These are phyloP conservation scores for Candolleomyces aberdarensis DNA, from an alignment of 768 basidiomycete species.

Conservation along the genomic window DNA sequence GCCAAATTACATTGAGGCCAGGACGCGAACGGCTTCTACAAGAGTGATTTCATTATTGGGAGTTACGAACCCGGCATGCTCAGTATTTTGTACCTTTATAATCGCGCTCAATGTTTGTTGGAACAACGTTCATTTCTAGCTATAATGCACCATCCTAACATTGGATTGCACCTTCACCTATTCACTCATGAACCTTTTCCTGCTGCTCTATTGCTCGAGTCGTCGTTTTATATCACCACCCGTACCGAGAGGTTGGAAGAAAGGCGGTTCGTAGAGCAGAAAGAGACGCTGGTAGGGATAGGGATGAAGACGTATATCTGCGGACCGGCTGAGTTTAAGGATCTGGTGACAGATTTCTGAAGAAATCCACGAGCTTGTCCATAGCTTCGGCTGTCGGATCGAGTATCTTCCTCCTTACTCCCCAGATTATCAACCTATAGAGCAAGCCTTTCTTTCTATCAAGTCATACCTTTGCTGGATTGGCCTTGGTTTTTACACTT, in stretches of 20 bases:
- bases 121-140: too few relatives aligned
- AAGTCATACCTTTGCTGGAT: conserved; percentile 23
- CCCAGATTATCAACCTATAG: conserved; percentile 33
- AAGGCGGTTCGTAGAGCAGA: conserved; percentile 10
- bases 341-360: conserved; percentile 9
- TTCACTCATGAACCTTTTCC: conserved; percentile 27
- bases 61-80: too few relatives aligned
- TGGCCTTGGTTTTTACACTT: conserved; percentile 10
- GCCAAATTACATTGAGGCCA: too few relatives aligned
- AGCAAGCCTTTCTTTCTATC: conserved; percentile 29
- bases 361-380: conserved; percentile 22
- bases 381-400: conserved; percentile 20
- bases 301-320: conserved; percentile 42
- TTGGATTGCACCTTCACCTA: conserved; percentile 36
- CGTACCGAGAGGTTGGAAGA: conserved; percentile 20
- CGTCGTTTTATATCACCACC: conserved; percentile 10
- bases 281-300: conserved; percentile 11
- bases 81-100: too few relatives aligned
- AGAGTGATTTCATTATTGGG: too few relatives aligned
- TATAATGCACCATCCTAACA: too few relatives aligned
- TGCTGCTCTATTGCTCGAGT: background rate
- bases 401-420: conserved; percentile 33
- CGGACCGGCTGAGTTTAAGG: conserved; percentile 41
- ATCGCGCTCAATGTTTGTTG: too few relatives aligned
- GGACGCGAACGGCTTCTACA: too few relatives aligned